These are phyloP conservation scores for Petunia hybrid DNA, from an alignment of 305 asterid species.

Conservation along the genomic window DNA sequence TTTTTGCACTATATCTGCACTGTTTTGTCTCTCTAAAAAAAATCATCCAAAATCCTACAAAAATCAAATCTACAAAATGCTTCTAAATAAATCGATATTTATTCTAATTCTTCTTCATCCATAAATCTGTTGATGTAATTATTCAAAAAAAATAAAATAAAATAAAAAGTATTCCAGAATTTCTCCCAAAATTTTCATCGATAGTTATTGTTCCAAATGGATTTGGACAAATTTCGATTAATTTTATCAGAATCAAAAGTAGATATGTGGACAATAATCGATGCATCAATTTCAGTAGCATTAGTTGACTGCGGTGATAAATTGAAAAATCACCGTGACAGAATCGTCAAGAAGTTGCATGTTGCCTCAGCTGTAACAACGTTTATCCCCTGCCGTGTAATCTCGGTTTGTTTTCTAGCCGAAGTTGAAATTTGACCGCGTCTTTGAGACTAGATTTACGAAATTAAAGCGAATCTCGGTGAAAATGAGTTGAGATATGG, in stretches of 20 bases:
- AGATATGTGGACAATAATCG: constrained; percentile 78
- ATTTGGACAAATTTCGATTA: constrained; percentile 69
- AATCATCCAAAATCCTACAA: constrained; percentile 2
- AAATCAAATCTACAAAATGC: constrained; percentile 24
- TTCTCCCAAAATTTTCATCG: background rate
- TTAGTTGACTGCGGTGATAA: constrained; percentile 68
- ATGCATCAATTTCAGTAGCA: constrained; percentile 82
- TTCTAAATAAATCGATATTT: background rate
- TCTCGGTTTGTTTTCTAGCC: no score
- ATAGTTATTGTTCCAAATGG: constrained; percentile 50
- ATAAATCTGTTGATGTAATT: constrained; percentile 11
- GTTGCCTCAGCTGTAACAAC: constrained; percentile 59
- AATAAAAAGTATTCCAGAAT: background rate
- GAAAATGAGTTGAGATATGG: no score
- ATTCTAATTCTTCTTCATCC: background rate
- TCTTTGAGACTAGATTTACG: no score
- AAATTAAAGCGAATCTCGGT: no score
- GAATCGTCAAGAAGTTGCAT: constrained; percentile 74
- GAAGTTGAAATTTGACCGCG: no score
- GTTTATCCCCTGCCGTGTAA: background rate
- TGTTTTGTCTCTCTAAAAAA: background rate
- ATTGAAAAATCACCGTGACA: constrained; percentile 72
- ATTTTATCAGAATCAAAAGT: constrained; percentile 70
- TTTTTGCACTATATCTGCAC: no score
- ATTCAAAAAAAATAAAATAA: background rate